These are phyloP conservation scores for Penicillium riverlandense DNA, from an alignment of 495 filamentous ascomycete genomes.

Conservation along the genomic window DNA sequence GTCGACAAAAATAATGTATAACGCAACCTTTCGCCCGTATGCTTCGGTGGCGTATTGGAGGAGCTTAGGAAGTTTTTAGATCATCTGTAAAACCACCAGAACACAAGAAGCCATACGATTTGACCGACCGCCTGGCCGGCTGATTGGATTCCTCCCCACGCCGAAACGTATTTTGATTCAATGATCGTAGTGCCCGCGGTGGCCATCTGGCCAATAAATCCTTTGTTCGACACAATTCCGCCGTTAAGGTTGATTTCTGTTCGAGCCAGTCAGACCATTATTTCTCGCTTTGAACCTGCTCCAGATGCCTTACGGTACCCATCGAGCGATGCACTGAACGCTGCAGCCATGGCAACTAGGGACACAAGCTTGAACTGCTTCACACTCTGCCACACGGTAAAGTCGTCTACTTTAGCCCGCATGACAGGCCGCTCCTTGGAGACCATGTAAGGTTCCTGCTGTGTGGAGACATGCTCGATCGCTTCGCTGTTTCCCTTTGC, in stretches of 20 bases:
- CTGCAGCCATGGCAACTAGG: conserved; percentile 24
- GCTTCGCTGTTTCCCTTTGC: conserved; percentile 1
- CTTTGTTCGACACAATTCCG: conserved; percentile 32
- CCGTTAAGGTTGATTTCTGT: conserved; percentile 36
- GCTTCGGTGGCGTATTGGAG: conserved; percentile 26
- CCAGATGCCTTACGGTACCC: conserved; percentile 27
- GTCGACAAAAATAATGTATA: conserved; percentile 25
- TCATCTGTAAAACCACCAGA: neutral
- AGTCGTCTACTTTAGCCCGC: conserved; percentile 23
- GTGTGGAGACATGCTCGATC: conserved; percentile 5
- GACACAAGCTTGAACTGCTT: conserved; percentile 17
- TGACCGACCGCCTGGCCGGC: conserved; percentile 29
- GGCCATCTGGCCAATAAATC: conserved; percentile 30
- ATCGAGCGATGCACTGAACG: conserved; percentile 33
- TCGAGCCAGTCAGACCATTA: neutral
- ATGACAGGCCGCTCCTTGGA: conserved; percentile 9
- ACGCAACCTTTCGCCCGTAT: conserved; percentile 22
- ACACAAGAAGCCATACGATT: conserved; percentile 11
- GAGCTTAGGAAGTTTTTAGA: conserved; percentile 7
- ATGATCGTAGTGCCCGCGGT: conserved; percentile 24
- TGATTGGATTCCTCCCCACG: conserved; percentile 35
- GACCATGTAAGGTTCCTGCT: neutral
- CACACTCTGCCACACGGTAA: conserved; percentile 22
- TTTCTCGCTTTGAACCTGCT: too few species aligned
- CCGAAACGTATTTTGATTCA: conserved; percentile 26